Conservation (phyloP, 805 yeast species). For the Starmerella vaccinii region DNA sequence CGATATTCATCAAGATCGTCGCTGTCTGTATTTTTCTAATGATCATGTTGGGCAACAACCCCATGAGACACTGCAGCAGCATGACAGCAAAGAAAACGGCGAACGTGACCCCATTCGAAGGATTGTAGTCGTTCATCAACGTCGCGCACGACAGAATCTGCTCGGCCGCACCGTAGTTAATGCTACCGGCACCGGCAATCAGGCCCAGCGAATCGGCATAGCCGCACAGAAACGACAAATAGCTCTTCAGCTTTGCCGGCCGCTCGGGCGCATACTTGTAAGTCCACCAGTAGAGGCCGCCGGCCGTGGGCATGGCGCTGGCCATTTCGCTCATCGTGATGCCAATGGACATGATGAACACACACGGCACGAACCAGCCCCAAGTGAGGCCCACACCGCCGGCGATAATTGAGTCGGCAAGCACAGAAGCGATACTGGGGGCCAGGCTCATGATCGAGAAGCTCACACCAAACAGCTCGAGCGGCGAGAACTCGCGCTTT, state of each 20-base stretch:
- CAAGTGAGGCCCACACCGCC: constrained; percentile 60
- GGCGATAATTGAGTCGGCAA: constrained; percentile 44
- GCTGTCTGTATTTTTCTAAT: constrained; percentile 51
- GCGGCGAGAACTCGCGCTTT: constrained; percentile 47
- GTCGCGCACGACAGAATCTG: constrained; percentile 36
- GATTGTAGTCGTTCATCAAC: constrained; percentile 40
- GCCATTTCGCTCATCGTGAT: constrained; percentile 56
- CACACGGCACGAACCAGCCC: constrained; percentile 60
- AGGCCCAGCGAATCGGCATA: constrained; percentile 58
- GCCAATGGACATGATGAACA: constrained; percentile 49
- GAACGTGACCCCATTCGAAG: constrained; percentile 45
- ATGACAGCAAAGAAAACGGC: constrained; percentile 59
- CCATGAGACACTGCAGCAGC: constrained; percentile 41
- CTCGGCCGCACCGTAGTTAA: constrained; percentile 60
- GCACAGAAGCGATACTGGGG: constrained; percentile 46
- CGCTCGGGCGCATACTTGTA: constrained; percentile 52
- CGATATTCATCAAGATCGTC: constrained; percentile 46
- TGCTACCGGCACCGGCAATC: constrained; percentile 56
- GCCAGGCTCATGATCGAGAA: constrained; percentile 63
- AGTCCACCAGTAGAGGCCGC: constrained; percentile 65
- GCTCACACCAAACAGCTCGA: constrained; percentile 62
- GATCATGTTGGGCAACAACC: constrained; percentile 47
- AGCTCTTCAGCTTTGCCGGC: constrained; percentile 29
- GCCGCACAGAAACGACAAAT: constrained; percentile 54
- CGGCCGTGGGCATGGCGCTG: constrained; percentile 63